Percentiles rank a stretch among this genome's conserved stretches.
Evolutionary conservation across 208 protist genomes (phyloP).

Genomic region (Acanthamoeba triangularis): DNA sequence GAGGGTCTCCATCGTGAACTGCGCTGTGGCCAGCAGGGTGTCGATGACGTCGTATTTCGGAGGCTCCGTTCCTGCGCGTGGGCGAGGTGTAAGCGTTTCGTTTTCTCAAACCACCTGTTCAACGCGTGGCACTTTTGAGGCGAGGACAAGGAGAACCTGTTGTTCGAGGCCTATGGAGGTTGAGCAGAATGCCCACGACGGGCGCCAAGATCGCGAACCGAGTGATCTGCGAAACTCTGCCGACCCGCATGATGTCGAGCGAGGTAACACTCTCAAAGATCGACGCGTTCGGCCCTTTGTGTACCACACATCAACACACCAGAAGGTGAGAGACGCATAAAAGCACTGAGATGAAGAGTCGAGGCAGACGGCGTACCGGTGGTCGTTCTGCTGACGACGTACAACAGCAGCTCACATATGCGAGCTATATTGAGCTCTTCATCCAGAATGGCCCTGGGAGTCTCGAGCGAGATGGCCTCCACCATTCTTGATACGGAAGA

Average conservation of each 20-base stretch:
- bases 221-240: conserved; percentile 21
- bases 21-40: neutral
- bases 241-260: conserved; percentile 68
- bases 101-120: neutral
- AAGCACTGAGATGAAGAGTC: neutral
- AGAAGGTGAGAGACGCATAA: neutral
- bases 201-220: conserved; percentile 43
- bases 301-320: neutral
- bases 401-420: conserved; percentile 35
- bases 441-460: conserved; percentile 8
- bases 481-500: neutral
- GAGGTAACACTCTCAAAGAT: conserved; percentile 65
- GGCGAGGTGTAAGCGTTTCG: neutral
- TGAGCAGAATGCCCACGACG: conserved; percentile 72
- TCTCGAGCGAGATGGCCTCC: conserved; percentile 59
- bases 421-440: conserved; percentile 72
- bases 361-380: neutral
- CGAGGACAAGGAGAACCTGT: neutral
- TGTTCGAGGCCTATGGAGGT: neutral
- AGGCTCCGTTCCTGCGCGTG: neutral
- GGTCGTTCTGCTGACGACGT: conserved; percentile 41
- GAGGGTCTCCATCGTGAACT: conserved; percentile 48
- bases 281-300: conserved; percentile 25
- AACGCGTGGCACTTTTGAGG: neutral
- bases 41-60: conserved; percentile 15